Evolutionary conservation across 73 alveolate genomes (phyloP), one percentile per base, ranked within the genome.

Genomic region (Uronychia binucleata): DNA sequence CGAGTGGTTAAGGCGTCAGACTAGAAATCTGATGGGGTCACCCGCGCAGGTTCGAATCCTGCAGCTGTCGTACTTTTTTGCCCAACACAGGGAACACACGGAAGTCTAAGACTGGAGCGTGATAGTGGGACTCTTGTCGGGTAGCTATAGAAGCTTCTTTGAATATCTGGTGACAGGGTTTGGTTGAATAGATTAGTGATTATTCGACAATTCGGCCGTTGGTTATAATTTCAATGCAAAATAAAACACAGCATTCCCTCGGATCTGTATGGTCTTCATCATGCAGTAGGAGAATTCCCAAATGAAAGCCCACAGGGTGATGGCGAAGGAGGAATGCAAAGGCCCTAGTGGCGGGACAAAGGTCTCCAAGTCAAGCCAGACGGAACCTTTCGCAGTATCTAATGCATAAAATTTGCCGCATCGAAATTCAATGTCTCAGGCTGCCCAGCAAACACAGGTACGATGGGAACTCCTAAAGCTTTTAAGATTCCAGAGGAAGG

Each of bases 11-110:
- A 86, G 83, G 92, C 86, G 92, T 78, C 86, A 59, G 92, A 86
- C 92, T 86, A 79, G 92, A 86, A 86, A 86, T 86, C 92, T 59
- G 86, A 78, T 86, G 92, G 92, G 92, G 82, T 86, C 83, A 57
- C 92, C 92, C 92, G 92, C 92, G 92, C 87, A 86, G 87, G 92
- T 86, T 86, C 92, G 76, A 86, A 86, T 78, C 92, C 92, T 86
- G 92, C 92, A 86, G 92, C 74, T 82, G 94, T 83, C 94, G 94
- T 34, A 11, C 67, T 46, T 46, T 46, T 46, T 46, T 46, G 67
- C 67, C 67, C 67, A 11, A 11, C 19, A 11, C 19, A 46, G 19
- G 5, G n/a, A 46, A 46, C 19, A 5, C 19, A 5, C 19, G n/a
- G 19, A 46, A 46, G 67, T 46, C 67, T 46, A 5, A 5, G 19